These are phyloP conservation scores for Lasiosphaeria hispida DNA, from an alignment of 495 filamentous ascomycete genomes.

Conservation along the genomic window DNA sequence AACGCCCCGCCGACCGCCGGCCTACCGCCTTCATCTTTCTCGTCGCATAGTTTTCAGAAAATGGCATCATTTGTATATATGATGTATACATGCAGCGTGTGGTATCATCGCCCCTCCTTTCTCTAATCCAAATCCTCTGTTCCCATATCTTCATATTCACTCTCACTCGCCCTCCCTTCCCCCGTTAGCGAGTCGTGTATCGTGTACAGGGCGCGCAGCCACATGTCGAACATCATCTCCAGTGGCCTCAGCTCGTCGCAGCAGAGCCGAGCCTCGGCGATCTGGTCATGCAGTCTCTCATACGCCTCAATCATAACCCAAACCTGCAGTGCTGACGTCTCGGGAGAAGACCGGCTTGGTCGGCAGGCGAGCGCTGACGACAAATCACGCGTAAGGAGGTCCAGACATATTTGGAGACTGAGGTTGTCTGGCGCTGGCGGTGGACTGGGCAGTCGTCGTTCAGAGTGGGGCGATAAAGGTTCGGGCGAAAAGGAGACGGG, in stretches of 20 bases:
- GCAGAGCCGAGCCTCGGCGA: slow-evolving; percentile 23
- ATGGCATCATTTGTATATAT: too few relatives aligned
- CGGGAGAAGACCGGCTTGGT: slow-evolving; percentile 19
- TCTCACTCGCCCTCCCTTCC: slow-evolving; percentile 5
- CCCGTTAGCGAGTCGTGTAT: slow-evolving; percentile 35
- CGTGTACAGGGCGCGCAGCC: slow-evolving; percentile 42
- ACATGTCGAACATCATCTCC: slow-evolving; percentile 41
- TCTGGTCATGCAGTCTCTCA: slow-evolving; percentile 40
- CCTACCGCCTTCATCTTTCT: too few relatives aligned
- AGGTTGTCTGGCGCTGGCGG: slow-evolving; percentile 27
- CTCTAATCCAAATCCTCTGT: slow-evolving; percentile 25
- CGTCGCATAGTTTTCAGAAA: too few relatives aligned
- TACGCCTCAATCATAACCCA: slow-evolving; percentile 54
- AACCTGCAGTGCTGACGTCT: slow-evolving; percentile 56
- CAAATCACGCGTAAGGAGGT: slow-evolving; percentile 43
- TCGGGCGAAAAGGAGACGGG: slow-evolving; percentile 36
- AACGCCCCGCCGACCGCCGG: too few relatives aligned
- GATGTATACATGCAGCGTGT: not conserved
- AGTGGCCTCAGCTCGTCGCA: slow-evolving; percentile 24
- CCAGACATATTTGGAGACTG: slow-evolving; percentile 42
- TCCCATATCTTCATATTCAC: slow-evolving; percentile 19
- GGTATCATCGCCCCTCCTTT: not conserved
- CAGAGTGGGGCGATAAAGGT: slow-evolving; percentile 17
- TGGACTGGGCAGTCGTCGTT: slow-evolving; percentile 8
- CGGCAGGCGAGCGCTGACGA: slow-evolving; percentile 31